Evolutionary conservation across 176 grass and related monocot species (phyloP).

Genomic region (Bolboschoenus planiculmis): DNA sequence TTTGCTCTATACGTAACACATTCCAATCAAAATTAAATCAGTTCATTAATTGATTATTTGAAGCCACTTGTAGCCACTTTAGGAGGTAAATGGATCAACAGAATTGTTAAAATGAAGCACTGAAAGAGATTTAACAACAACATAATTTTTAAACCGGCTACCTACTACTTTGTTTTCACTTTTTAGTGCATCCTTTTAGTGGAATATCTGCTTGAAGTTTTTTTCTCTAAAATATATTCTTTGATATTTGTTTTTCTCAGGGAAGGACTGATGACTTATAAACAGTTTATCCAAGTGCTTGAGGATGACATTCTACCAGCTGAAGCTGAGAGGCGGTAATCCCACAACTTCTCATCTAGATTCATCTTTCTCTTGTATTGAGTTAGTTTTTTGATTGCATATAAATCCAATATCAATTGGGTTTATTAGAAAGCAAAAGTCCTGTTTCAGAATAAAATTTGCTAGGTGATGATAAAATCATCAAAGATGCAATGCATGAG

Average conservation of each 20-base stretch:
- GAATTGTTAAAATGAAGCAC: background rate
- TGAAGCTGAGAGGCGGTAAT: constrained; percentile 89
- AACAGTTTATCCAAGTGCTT: constrained; percentile 96
- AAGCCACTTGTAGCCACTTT: background rate
- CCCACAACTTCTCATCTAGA: background rate
- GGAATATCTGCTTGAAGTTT: background rate
- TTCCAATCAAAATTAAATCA: background rate
- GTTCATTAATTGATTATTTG: background rate
- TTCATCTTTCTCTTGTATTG: constrained; percentile 1
- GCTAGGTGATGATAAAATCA: background rate
- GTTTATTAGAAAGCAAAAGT: background rate
- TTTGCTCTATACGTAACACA: background rate
- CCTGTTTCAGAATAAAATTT: background rate
- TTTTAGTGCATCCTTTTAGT: background rate
- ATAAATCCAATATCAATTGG: background rate
- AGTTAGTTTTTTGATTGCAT: constrained; percentile 12
- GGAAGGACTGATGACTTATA: constrained; percentile 97
- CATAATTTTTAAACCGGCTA: background rate
- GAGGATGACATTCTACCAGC: constrained; percentile 94
- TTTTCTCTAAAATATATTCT: background rate
- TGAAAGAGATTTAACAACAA: background rate
- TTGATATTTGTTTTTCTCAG: constrained; percentile 37
- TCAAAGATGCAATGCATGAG: background rate
- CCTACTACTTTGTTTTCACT: background rate
- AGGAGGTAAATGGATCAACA: background rate